Evolutionary conservation across 2,329 filamentous ascomycete species (phyloP), one percentile per base, ranked within the genome.

Genomic region (Drechmeria coniospora): DNA sequence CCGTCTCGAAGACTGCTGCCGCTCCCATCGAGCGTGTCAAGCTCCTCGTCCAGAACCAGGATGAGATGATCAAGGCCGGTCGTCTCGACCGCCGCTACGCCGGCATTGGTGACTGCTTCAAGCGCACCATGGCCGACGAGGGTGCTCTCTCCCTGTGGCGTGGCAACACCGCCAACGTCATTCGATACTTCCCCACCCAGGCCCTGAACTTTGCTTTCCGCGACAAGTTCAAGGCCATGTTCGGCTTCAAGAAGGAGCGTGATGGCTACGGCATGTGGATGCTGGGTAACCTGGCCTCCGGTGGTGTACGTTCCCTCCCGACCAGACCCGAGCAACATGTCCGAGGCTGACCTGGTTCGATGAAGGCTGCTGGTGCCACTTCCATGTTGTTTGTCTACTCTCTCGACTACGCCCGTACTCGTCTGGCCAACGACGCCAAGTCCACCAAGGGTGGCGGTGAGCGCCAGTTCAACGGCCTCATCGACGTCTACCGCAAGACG

Each of bases 141-240:
- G 90, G 90, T 81, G 65, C 90, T 51, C 77, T 90, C 63, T 77
- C 87, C 44, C 74, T 98, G 53, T 98, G 90, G 90, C 78, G 90
- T 77, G 90, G 90, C 68, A 98, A 98, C 83, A 98, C 90, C 60
- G 90, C 90, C 83, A 98, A 98, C 79, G 90, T 98, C 65, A 93
- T 98, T 75, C 90, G 90, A 80, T 98, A 98, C 74, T 98, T 98
- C 83, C 90, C 90, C 50, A 98, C 90, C 63, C 90, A 98, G 77
- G 90, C 90, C 54, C 74, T 98, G 63, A 98, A 98, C 86, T 98
- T 98, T 59, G 90, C 90, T 61, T 98, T 98, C 90, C 90, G 90
- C 65, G 90, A 98, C 67, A 94, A 92, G 78, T 98, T 94, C 84
- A 98, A 98, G 84, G 74, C 79, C 58, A 92, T 98, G 86, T 98